A percentile compares a stretch with the other conserved stretches of the same genome.
phyloP scores from a whole-genome alignment of 148 eudicot species.

The Rhododendron kiyosumense region DNA sequence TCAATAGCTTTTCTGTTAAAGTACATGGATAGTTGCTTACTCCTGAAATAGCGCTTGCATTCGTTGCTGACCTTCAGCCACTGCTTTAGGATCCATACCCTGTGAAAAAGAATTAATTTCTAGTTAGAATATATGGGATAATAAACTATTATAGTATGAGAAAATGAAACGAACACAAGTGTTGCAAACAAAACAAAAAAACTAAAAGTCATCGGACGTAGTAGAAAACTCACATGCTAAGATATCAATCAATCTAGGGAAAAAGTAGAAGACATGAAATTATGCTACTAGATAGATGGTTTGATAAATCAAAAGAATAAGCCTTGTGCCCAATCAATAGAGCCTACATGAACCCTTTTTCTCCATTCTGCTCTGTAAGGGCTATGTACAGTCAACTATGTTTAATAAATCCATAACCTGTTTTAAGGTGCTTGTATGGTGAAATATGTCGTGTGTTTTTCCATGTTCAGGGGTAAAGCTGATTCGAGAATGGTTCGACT shows the following conservation, averaged over 20 bases:
- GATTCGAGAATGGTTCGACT: background rate
- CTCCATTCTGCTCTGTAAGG: background rate
- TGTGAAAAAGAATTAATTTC: constrained; percentile 20
- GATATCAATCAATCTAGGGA: background rate
- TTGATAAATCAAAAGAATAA: background rate
- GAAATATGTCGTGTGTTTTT: background rate
- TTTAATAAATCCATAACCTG: background rate
- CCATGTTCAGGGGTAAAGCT: background rate
- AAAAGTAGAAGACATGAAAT: background rate
- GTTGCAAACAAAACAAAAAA: background rate
- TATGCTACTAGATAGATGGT: background rate
- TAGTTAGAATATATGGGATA: background rate
- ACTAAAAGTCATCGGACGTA: background rate
- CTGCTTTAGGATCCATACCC: constrained; percentile 74
- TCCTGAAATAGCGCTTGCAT: constrained; percentile 65
- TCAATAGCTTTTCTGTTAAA: background rate
- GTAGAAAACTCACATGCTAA: background rate
- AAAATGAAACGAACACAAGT: background rate
- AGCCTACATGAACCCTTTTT: background rate
- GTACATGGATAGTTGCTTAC: constrained; percentile 42
- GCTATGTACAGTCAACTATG: background rate
- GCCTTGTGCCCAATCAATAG: background rate
- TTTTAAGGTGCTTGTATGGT: background rate
- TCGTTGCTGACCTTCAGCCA: constrained; percentile 61
- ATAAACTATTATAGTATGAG: background rate